These are phyloP conservation scores for Geranomyces variabilis DNA, from an alignment of 192 early-diverging fungal genomes.

Conservation along the genomic window DNA sequence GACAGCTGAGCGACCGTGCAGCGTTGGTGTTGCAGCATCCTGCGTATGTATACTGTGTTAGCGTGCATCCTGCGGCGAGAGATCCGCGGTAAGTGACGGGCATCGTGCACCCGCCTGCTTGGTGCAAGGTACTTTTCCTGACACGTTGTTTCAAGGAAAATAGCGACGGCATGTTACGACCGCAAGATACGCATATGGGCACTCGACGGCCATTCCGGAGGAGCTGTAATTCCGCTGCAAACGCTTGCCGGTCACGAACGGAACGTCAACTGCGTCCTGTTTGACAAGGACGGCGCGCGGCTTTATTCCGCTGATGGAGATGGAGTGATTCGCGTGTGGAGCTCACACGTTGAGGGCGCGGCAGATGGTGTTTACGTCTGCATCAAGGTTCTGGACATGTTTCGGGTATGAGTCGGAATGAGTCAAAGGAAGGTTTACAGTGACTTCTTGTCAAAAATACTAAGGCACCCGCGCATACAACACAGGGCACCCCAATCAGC, in stretches of 20 bases:
- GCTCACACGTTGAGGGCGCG: conserved; percentile 15
- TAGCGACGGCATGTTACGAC: conserved; percentile 50
- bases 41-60: conserved; percentile 46
- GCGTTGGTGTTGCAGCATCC: conserved; percentile 40
- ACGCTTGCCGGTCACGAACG: conserved; percentile 37
- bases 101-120: too few species aligned
- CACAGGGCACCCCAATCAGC: conserved; percentile 29
- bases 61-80: conserved; percentile 34
- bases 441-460: too few species aligned
- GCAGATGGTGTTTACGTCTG: conserved; percentile 14
- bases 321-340: conserved; percentile 52
- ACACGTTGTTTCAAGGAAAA: background rate
- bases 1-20: conserved; percentile 7
- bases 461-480: too few species aligned
- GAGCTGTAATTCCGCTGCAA: conserved; percentile 18
- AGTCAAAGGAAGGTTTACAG: background rate
- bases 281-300: conserved; percentile 41
- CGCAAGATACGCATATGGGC: conserved; percentile 40
- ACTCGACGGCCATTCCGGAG: background rate
- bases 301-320: conserved; percentile 48
- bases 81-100: conserved; percentile 24
- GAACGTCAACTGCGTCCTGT: conserved; percentile 44
- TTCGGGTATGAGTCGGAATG: conserved; percentile 8
- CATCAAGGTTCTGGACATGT: conserved; percentile 41
- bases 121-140: background rate